Conservation (phyloP, 192 early-diverging fungal species). For the Lunasporangiospora selenospora region DNA sequence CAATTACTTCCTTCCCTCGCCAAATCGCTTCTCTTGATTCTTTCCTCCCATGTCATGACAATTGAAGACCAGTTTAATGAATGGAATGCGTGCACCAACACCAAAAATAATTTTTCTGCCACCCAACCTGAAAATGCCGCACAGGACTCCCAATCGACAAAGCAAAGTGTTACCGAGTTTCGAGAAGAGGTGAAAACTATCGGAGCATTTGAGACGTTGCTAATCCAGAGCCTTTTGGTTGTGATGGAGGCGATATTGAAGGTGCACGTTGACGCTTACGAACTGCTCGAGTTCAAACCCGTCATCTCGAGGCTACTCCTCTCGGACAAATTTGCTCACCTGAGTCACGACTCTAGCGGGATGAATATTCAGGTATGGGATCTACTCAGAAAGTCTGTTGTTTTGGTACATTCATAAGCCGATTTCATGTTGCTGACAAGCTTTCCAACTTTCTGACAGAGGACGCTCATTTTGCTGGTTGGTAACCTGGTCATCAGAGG, state of each 20-base stretch:
- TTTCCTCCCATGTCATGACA: slow-evolving; percentile 28
- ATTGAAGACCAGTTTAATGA: slow-evolving; percentile 22
- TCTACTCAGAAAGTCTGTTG: not conserved
- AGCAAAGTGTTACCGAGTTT: not conserved
- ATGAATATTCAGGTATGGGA: slow-evolving; percentile 16
- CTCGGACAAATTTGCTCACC: slow-evolving; percentile 5
- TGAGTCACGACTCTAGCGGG: slow-evolving; percentile 23
- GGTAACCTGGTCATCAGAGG: not conserved
- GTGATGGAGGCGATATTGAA: slow-evolving; percentile 2
- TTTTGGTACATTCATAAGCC: not conserved
- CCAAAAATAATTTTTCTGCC: not conserved
- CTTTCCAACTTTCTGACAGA: not conserved
- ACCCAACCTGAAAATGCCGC: not conserved
- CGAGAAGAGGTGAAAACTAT: slow-evolving; percentile 16
- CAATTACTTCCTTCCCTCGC: slow-evolving; percentile 1
- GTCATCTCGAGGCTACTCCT: slow-evolving; percentile 10
- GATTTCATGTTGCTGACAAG: not conserved
- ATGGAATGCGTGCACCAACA: not conserved
- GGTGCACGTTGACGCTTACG: not conserved
- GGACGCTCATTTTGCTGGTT: slow-evolving; percentile 1
- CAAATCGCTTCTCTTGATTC: slow-evolving; percentile 4
- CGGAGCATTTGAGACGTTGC: slow-evolving; percentile 7
- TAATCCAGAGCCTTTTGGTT: slow-evolving; percentile 11
- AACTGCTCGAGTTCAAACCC: not conserved
- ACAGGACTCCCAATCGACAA: not conserved